Base-by-base conservation (phyloP, 2,329 filamentous ascomycete species). In the Alternaria triticimaculans region DNA sequence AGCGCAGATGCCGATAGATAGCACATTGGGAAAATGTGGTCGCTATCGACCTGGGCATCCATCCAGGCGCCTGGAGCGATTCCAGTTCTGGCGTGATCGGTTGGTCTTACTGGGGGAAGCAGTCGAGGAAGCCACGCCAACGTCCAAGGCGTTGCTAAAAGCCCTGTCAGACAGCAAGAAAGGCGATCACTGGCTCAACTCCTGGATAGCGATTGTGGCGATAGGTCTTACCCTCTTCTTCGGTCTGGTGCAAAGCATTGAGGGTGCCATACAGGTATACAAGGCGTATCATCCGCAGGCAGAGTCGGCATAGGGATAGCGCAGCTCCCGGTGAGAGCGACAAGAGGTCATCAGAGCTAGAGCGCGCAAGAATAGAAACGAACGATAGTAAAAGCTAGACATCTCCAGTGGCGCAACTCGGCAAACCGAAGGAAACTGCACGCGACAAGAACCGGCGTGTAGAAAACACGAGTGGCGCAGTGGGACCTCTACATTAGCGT, bases 211-310 rank as follows among this genome's bases (percentile, higher is more conserved):
- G 10, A 43, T 54, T 11, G 51, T 62, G 18, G 44, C 20, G 44
- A 46, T 46, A 15, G 14, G 4, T 0, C 2, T 23, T 3, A 62
- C 55, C 0, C n/a, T 63, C 1, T 68, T 83, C 18, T 82, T 84
- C 60, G 80, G 81, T 0, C 10, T 84, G 1, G 65, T 84, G 1
- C 81, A 84, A 63, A 77, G 75, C 20, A 54, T 84, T 10, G 81
- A 82, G 56, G 81, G 82, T 1, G 82, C 73, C 0, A 41, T 84
- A 41, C 82, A 84, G 60, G 78, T 83, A 11, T 69, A 71, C 21
- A 69, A 66, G 23, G 66, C 67, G 3, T 68, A 66, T 21, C 63
- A 69, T 46, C 60, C 65, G 5, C 23, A 50, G 5, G 4, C n/a
- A 30, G 48, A 50, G n/a, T 15, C 48, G 48, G 1, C 18, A 51